Base-by-base conservation (phyloP, 495 filamentous ascomycete genomes). In the Delitschia confertaspora region DNA sequence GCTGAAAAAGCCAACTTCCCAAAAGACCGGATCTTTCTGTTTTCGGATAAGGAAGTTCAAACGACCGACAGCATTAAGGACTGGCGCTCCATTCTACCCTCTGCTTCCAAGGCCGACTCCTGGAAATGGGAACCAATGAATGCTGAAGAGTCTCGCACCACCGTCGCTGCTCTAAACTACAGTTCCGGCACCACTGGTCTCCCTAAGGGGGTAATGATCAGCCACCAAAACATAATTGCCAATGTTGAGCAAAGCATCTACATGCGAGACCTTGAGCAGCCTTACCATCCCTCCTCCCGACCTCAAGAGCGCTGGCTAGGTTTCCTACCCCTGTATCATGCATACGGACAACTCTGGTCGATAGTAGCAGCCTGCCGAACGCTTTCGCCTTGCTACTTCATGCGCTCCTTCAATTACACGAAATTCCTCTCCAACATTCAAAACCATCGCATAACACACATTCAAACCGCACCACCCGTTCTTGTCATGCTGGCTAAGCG, bases 21-120 rank as follows among this genome's bases (percentile, higher is more conserved):
- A 0, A 57, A 42, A n/a, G 50, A 68, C 10, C 57, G 51, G 7
- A 68, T 78, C 14, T 77, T 67, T 49, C 64, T 73, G 16, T 78
- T 77, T 55, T 67, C 66, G 32, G 71, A 69, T 47, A 50, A 54
- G 2, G 32, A 54, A n/a, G 51, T 45, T 13, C 16, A 35, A 6
- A 16, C 44, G 6, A 29, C 41, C 7, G 29, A 61, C 41, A 54
- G 71, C 53, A 21, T 78, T 40, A 55, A 57, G 42, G 56, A 78
- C 44, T 77, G 73, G 73, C 61, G 67, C 4, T 55, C 65, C 5
- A 57, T 78, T 36, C 43, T 76, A 0, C 68, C 61, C 0, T 60
- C 66, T 0, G 33, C 44, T 2, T 51, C 63, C 18, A 69, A 75
- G 46, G 68, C 66, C n/a, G 52, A 51, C 11, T 54, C 48, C 10